Evolutionary conservation across 805 yeast genomes (phyloP).

Genomic region (Jamesozyma rosinii): DNA sequence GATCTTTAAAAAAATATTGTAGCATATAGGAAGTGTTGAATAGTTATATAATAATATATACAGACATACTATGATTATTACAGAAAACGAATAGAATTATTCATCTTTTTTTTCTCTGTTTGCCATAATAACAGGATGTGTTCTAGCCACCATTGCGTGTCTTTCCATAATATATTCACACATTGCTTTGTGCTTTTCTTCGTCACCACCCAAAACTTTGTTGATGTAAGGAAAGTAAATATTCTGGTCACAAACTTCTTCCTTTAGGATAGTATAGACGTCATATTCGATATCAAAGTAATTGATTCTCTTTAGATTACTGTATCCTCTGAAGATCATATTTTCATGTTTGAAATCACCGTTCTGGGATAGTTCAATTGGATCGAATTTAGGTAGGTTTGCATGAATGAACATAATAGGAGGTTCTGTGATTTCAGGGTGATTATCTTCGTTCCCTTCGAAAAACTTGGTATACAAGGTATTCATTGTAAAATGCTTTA

Average conservation of each 20-base stretch:
- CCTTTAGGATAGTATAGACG: conserved; percentile 3
- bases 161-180: conserved; percentile 21
- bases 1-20: too few species aligned
- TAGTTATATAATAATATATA: too few species aligned
- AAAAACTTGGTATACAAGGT: conserved; percentile 8
- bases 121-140: conserved; percentile 17
- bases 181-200: conserved; percentile 11
- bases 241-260: conserved; percentile 5
- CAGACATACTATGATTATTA: too few species aligned
- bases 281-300: conserved; percentile 23
- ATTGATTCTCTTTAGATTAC: conserved; percentile 10
- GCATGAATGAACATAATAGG: conserved; percentile 34
- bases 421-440: conserved; percentile 7
- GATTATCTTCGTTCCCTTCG: not conserved
- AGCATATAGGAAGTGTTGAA: too few species aligned
- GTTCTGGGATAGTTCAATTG: conserved; percentile 18
- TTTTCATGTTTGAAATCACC: conserved; percentile 15
- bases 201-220: conserved; percentile 8
- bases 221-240: conserved; percentile 17
- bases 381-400: conserved; percentile 35
- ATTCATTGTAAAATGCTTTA: conserved; percentile 2
- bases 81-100: too few species aligned
- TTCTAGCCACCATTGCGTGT: conserved; percentile 10
- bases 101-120: too few species aligned
- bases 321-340: conserved; percentile 11